These are phyloP conservation scores for Stagonosporopsis cucurbitacearum DNA, from an alignment of 2,329 filamentous ascomycete genomes.

Conservation along the genomic window DNA sequence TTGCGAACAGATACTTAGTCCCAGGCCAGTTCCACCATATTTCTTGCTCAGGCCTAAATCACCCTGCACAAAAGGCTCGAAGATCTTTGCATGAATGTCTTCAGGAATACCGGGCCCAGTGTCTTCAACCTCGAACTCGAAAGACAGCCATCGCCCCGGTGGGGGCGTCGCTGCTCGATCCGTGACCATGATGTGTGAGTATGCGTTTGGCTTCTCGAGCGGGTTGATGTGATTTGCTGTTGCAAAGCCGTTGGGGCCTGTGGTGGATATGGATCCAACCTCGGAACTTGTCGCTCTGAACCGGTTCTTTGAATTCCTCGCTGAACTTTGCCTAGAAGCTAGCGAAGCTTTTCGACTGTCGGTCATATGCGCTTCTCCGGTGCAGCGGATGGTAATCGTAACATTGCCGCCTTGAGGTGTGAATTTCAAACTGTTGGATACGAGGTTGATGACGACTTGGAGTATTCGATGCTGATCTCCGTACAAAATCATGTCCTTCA, in stretches of 20 bases:
- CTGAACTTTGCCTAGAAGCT: slow-evolving; percentile 51
- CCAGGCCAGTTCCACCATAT: slow-evolving; percentile 86
- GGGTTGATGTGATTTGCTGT: slow-evolving; percentile 56
- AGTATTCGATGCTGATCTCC: slow-evolving; percentile 92
- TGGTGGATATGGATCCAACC: slow-evolving; percentile 36
- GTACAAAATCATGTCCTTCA: slow-evolving; percentile 88
- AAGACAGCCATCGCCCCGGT: slow-evolving; percentile 72
- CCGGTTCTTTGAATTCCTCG: slow-evolving; percentile 44
- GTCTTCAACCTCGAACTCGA: slow-evolving; percentile 89
- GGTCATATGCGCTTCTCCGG: slow-evolving; percentile 62
- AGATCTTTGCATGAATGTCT: slow-evolving; percentile 79
- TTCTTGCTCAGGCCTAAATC: slow-evolving; percentile 88
- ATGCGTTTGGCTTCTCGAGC: slow-evolving; percentile 48
- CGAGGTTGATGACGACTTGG: slow-evolving; percentile 92
- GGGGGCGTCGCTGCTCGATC: slow-evolving; percentile 53
- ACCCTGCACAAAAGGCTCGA: slow-evolving; percentile 95
- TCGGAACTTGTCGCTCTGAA: slow-evolving; percentile 42
- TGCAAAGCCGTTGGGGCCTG: slow-evolving; percentile 37
- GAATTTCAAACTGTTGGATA: slow-evolving; percentile 92
- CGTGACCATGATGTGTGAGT: slow-evolving; percentile 44
- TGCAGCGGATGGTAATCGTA: slow-evolving; percentile 75
- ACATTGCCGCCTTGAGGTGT: slow-evolving; percentile 80
- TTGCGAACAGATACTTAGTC: slow-evolving; percentile 88
- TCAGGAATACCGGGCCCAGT: slow-evolving; percentile 85
- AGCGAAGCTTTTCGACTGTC: slow-evolving; percentile 55